These are phyloP conservation scores for Hypoxylon lienhwacheense DNA, from an alignment of 495 filamentous ascomycete species.

Conservation along the genomic window DNA sequence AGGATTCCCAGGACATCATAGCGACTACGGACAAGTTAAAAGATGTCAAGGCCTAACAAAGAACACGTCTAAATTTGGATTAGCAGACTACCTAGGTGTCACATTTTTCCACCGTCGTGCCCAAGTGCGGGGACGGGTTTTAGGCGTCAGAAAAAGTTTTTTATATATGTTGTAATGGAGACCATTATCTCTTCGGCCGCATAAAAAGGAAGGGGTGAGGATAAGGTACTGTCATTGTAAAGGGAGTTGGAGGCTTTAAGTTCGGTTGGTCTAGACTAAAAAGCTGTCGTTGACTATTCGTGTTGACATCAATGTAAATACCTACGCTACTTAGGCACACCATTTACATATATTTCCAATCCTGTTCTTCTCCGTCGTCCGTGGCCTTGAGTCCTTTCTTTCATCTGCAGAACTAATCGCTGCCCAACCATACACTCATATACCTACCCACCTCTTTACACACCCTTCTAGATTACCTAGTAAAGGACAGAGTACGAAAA, in stretches of 20 bases:
- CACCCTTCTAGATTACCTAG: no score
- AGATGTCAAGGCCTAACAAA: conserved; percentile 34
- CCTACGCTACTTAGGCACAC: conserved; percentile 15
- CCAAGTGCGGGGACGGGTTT: background rate
- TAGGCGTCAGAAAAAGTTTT: no score
- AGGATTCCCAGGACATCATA: conserved; percentile 75
- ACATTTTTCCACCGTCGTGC: conserved; percentile 15
- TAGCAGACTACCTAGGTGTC: conserved; percentile 1
- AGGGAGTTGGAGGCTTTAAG: conserved; percentile 24
- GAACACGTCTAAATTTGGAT: background rate
- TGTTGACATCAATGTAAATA: no score
- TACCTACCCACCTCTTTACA: no score
- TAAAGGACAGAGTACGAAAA: no score
- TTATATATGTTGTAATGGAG: conserved; percentile 27
- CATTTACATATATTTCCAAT: no score
- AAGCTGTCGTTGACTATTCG: conserved; percentile 23
- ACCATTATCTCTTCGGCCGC: conserved; percentile 11
- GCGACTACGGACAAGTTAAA: conserved; percentile 47
- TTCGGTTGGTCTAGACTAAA: conserved; percentile 17
- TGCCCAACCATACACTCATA: no score
- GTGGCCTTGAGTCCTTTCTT: no score
- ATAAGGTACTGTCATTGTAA: conserved; percentile 9
- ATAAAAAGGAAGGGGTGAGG: conserved; percentile 14
- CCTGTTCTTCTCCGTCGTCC: no score
- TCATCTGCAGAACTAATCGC: no score